phyloP scores from a whole-genome alignment of 371 early-diverging fungal species.

The Mortierella sp. region DNA sequence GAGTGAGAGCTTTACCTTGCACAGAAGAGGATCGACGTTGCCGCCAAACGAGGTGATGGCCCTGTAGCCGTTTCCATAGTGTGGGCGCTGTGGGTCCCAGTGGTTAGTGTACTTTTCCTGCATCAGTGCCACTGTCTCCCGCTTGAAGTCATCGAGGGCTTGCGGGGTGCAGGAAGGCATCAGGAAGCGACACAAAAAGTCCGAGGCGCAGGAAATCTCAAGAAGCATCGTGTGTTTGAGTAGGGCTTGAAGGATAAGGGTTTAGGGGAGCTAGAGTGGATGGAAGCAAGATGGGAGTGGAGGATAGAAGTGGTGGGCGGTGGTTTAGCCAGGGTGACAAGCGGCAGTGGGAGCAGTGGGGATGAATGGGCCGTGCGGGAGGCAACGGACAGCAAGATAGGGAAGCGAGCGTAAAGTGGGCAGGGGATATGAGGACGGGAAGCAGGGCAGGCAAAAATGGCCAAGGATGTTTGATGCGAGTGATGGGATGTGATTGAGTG shows the following conservation, averaged over 20 bases:
- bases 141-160: conserved; percentile 43
- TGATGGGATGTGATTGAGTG: too few species aligned
- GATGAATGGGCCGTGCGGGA: background rate
- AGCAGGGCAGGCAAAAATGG: too few species aligned
- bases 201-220: conserved; percentile 48
- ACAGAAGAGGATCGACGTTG: conserved; percentile 69
- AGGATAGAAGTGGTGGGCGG: too few species aligned
- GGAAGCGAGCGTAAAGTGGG: background rate
- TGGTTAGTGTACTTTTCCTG: conserved; percentile 61
- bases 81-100: conserved; percentile 75
- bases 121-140: conserved; percentile 34
- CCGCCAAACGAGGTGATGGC: conserved; percentile 75
- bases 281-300: too few species aligned
- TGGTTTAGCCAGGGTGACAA: too few species aligned
- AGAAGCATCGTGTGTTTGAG: conserved; percentile 27
- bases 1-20: conserved; percentile 42
- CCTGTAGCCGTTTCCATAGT: conserved; percentile 77
- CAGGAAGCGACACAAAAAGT: conserved; percentile 43
- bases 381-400: background rate
- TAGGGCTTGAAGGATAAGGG: too few species aligned
- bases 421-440: too few species aligned
- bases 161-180: conserved; percentile 44
- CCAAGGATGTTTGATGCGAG: background rate
- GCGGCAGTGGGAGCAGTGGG: too few species aligned
- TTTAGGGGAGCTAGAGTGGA: too few species aligned